Conservation (phyloP, 345 rosid genomes). For the Citrus inodora region DNA sequence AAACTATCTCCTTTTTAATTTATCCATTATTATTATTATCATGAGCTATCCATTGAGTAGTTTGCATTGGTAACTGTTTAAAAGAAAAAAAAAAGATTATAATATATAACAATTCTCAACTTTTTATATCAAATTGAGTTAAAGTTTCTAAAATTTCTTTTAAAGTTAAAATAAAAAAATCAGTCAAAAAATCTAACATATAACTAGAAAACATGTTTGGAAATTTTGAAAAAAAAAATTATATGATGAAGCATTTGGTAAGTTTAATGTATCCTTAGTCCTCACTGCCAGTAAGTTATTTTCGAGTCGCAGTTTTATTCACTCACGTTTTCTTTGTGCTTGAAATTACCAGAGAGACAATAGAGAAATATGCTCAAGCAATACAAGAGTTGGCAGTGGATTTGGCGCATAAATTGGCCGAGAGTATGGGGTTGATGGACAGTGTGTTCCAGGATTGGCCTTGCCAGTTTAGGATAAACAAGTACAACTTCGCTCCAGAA, state of each 20-base stretch:
- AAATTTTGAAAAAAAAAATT: no score
- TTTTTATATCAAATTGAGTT: no score
- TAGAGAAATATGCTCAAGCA: slow-evolving; percentile 57
- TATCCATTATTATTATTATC: no score
- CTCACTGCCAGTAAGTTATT: no score
- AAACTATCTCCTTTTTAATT: no score
- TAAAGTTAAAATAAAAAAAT: not conserved
- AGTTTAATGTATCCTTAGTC: not conserved
- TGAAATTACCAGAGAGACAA: slow-evolving; percentile 41
- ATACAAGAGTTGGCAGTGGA: slow-evolving; percentile 46
- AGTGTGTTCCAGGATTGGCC: slow-evolving; percentile 60
- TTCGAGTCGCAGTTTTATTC: not conserved
- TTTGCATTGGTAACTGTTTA: no score
- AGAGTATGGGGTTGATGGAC: slow-evolving; percentile 44
- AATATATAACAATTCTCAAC: not conserved
- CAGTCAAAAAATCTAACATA: no score
- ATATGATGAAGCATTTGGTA: not conserved
- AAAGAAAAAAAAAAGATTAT: no score
- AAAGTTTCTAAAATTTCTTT: no score
- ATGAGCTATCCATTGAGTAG: no score
- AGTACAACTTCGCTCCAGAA: slow-evolving; percentile 66
- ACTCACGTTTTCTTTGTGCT: not conserved
- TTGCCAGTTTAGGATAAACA: slow-evolving; percentile 82
- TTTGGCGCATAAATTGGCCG: slow-evolving; percentile 49
- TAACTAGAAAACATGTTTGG: no score